Evolutionary conservation across 768 basidiomycete genomes (phyloP), one percentile per base, ranked within the genome.

Genomic region (Sistotremastrum niveocremeum): DNA sequence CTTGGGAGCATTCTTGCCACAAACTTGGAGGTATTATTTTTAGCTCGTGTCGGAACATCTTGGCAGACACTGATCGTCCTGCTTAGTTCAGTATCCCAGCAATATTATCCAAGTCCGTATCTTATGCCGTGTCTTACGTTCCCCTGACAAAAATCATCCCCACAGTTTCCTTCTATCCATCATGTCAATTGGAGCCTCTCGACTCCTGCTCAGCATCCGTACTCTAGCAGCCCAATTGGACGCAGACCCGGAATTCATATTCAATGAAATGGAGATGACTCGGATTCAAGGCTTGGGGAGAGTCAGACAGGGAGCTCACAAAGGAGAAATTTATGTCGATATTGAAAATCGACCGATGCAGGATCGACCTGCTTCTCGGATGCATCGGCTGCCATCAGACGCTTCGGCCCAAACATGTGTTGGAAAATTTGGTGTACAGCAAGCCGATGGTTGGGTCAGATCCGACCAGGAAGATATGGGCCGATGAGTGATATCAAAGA

Each of bases 231-330:
- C 62, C 4, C 56, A 59, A 11, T 54, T 66, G 12, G 64, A 68
- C 33, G 65, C 70, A 5, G 64, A 67, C 34, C 61, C 66, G 2
- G 60, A 61, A 7, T 71, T 65, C 69, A 56, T 72, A 6, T 60
- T 73, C 28, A 71, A 61, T 52, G 63, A 67, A 48, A 62, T 65
- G 5, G 70, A 73, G 54, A 59, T 73, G 29, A 65, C 63, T 37
- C 67, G 70, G 29, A 62, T 72, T 3, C 60, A 53, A 1, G 20
- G 20, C 20, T 20, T 20, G 20, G 20, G 20, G 20, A 20, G 20
- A 20, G 69, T 67, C 64, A 61, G 57, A 29, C 55, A 31, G 7
- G 69, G 68, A 6, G 50, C 51, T 6, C 60, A 51, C 31, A 63
- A 64, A 37, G 63, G 67, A 9, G 69, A 70, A 47, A 56, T 71